Percentiles rank a stretch among this genome's conserved stretches.
Conservation (phyloP, 345 rosid species). For the Dimocarpus longan region DNA sequence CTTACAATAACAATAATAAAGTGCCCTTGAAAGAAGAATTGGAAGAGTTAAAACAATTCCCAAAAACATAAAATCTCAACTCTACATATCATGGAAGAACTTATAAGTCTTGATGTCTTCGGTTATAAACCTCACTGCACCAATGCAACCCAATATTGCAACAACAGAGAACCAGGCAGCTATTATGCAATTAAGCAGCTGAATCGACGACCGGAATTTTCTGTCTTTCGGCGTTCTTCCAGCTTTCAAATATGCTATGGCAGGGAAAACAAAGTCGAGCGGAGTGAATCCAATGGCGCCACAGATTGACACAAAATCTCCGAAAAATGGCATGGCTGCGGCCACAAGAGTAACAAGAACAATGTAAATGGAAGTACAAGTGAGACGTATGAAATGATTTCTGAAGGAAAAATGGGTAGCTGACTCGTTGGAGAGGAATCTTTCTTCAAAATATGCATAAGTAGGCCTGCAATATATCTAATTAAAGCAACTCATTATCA, state of each 20-base stretch:
- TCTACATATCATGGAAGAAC: constrained; percentile 52
- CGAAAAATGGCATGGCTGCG: constrained; percentile 53
- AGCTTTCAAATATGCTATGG: constrained; percentile 46
- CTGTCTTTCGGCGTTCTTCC: constrained; percentile 41
- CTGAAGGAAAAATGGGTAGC: not conserved
- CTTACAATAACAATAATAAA: too few species aligned
- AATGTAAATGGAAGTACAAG: constrained; percentile 43
- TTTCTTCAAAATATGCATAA: constrained; percentile 48
- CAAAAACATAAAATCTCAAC: not conserved
- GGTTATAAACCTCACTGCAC: constrained; percentile 48
- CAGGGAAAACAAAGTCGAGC: constrained; percentile 61
- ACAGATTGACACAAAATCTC: constrained; percentile 57
- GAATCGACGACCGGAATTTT: constrained; percentile 22
- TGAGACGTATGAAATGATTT: constrained; percentile 32
- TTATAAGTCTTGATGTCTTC: constrained; percentile 44
- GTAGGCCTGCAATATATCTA: constrained; percentile 67
- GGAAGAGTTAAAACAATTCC: not conserved
- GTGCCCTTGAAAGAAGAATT: not conserved
- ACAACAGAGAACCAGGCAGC: constrained; percentile 53
- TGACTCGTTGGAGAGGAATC: constrained; percentile 1
- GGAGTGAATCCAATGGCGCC: constrained; percentile 64
- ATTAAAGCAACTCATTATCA: not conserved
- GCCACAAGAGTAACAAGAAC: constrained; percentile 37
- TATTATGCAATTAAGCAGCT: constrained; percentile 36
- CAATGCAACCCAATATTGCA: constrained; percentile 52